Evolutionary conservation across 768 basidiomycete genomes (phyloP).

Genomic region (Trametes coccinea): DNA sequence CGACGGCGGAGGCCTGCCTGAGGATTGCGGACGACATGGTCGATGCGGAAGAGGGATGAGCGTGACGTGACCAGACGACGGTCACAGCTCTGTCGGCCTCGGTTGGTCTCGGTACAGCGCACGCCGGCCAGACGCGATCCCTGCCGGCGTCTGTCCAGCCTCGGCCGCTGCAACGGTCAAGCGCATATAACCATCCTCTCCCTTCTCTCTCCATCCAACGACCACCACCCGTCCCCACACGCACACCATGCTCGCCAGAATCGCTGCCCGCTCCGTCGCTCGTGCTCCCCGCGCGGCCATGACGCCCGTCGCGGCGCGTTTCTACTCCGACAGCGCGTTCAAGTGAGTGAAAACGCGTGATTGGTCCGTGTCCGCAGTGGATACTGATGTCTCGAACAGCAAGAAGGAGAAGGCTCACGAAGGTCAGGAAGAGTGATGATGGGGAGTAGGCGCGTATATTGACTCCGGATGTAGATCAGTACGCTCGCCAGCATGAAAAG

Average conservation of each 20-base stretch:
- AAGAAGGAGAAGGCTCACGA: constrained; percentile 77
- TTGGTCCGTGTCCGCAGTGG: background rate
- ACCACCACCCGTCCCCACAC: constrained; percentile 11
- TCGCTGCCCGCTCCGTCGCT: constrained; percentile 36
- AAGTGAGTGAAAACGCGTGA: constrained; percentile 42
- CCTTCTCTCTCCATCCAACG: constrained; percentile 27
- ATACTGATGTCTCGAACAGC: constrained; percentile 41
- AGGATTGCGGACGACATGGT: constrained; percentile 67
- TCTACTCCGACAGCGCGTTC: constrained; percentile 64
- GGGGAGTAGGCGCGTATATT: constrained; percentile 1
- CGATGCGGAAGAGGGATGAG: constrained; percentile 41
- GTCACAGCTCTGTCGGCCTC: constrained; percentile 25
- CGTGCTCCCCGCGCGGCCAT: constrained; percentile 31
- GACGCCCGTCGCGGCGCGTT: constrained; percentile 51
- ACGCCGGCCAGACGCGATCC: constrained; percentile 10
- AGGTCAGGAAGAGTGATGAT: constrained; percentile 34
- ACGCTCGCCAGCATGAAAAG: constrained; percentile 56
- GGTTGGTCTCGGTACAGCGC: constrained; percentile 27
- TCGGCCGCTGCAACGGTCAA: constrained; percentile 2
- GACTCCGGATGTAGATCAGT: constrained; percentile 52
- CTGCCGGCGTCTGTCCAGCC: background rate
- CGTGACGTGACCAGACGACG: constrained; percentile 41
- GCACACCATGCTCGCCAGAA: constrained; percentile 43
- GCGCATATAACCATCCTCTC: constrained; percentile 12
- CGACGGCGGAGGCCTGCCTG: constrained; percentile 55